Conservation (phyloP, 78 protist genomes). For the Guillardia theta region DNA sequence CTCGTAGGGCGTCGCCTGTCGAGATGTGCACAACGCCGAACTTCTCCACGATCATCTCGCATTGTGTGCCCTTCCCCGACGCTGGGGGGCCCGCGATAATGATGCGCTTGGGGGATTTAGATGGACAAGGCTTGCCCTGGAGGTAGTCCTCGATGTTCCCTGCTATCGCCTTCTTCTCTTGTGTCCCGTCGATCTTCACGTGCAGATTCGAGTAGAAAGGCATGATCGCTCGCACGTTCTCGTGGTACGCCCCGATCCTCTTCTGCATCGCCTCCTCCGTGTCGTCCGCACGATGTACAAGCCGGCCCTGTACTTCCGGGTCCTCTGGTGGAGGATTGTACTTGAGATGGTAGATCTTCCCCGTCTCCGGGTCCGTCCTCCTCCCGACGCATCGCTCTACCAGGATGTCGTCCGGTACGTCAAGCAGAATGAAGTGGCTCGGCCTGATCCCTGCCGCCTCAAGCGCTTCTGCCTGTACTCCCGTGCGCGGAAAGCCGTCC, state of each 20-base stretch:
- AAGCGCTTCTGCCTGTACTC: constrained; percentile 56
- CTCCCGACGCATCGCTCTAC: constrained; percentile 63
- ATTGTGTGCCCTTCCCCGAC: constrained; percentile 53
- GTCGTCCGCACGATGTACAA: constrained; percentile 66
- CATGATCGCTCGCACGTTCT: neutral
- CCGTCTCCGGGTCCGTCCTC: constrained; percentile 64
- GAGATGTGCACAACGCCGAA: constrained; percentile 64
- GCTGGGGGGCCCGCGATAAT: constrained; percentile 70
- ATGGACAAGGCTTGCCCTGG: neutral
- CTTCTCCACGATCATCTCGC: constrained; percentile 36
- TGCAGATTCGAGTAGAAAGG: neutral
- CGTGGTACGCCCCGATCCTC: constrained; percentile 55
- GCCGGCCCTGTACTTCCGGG: constrained; percentile 18
- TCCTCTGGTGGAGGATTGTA: constrained; percentile 37
- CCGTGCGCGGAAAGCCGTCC: constrained; percentile 80
- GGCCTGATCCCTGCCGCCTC: constrained; percentile 32
- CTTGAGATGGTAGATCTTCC: constrained; percentile 65
- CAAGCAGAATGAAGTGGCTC: constrained; percentile 47
- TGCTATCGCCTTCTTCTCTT: neutral
- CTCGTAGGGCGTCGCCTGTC: constrained; percentile 68
- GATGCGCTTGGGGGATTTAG: neutral
- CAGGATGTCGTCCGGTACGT: constrained; percentile 51
- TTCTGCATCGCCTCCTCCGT: constrained; percentile 37
- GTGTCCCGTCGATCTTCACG: neutral
- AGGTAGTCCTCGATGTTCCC: neutral